Evolutionary conservation across 2,329 filamentous ascomycete genomes (phyloP).

Genomic region (Phaeosphaeria sp.): DNA sequence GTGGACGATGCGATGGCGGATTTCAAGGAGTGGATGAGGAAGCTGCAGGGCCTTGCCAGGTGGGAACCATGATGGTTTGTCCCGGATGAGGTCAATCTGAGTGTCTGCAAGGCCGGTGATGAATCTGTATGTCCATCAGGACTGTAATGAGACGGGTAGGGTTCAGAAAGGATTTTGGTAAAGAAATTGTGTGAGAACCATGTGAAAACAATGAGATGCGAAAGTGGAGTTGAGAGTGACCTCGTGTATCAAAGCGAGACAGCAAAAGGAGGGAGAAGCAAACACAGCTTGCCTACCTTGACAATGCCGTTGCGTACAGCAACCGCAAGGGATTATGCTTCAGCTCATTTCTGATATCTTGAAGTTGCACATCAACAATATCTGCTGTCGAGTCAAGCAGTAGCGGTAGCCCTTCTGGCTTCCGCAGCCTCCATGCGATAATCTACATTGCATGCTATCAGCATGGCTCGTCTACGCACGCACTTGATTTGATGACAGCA

Average conservation of each 20-base stretch:
- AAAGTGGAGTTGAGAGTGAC: neutral
- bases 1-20: slow-evolving; percentile 89
- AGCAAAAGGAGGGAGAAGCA: slow-evolving; percentile 1
- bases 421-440: slow-evolving; percentile 40
- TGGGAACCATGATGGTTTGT: slow-evolving; percentile 34
- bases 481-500: neutral
- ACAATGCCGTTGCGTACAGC: slow-evolving; percentile 77
- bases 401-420: slow-evolving; percentile 65
- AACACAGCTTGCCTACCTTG: slow-evolving; percentile 59
- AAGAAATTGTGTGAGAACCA: neutral
- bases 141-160: neutral
- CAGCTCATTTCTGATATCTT: slow-evolving; percentile 60
- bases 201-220: neutral
- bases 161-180: neutral
- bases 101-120: slow-evolving; percentile 81
- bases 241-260: neutral
- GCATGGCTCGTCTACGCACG: slow-evolving; percentile 7
- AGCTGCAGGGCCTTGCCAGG: slow-evolving; percentile 29
- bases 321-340: slow-evolving; percentile 68
- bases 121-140: slow-evolving; percentile 61
- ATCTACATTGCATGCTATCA: slow-evolving; percentile 33
- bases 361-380: slow-evolving; percentile 71
- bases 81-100: slow-evolving; percentile 46
- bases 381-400: slow-evolving; percentile 80
- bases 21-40: slow-evolving; percentile 80